These are phyloP conservation scores for Rhizopogon vesiculosus DNA, from an alignment of 768 basidiomycete genomes.

Conservation along the genomic window DNA sequence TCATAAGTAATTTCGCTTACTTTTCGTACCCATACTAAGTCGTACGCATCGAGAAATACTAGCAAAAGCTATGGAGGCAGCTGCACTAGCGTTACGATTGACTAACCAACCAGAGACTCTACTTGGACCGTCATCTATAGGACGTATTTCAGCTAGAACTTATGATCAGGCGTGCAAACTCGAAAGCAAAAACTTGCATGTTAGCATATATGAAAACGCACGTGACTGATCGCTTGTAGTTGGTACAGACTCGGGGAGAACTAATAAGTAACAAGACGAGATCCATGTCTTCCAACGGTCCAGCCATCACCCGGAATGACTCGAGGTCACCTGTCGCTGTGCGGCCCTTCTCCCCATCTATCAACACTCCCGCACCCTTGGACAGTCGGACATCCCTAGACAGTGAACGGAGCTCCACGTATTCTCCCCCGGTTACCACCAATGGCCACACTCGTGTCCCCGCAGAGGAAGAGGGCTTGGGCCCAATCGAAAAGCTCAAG, in stretches of 20 bases:
- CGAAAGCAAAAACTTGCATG: too few relatives aligned
- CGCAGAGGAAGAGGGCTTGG: slow-evolving; percentile 35
- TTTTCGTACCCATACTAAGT: slow-evolving; percentile 30
- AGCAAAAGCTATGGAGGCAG: slow-evolving; percentile 35
- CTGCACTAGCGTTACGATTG: slow-evolving; percentile 15
- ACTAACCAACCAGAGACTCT: too few relatives aligned
- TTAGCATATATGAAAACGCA: neutral
- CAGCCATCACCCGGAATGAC: slow-evolving; percentile 2
- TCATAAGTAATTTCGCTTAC: slow-evolving; percentile 14
- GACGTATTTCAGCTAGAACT: neutral
- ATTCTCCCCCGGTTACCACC: slow-evolving; percentile 24
- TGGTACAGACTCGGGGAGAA: neutral
- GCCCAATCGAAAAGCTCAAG: slow-evolving; percentile 58
- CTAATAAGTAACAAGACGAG: neutral
- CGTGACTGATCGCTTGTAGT: neutral
- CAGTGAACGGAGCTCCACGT: slow-evolving; percentile 36
- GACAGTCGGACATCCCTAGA: slow-evolving; percentile 40
- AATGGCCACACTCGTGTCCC: slow-evolving; percentile 31
- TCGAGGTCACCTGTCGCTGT: slow-evolving; percentile 19
- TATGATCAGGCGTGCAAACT: too few relatives aligned
- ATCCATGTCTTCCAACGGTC: slow-evolving; percentile 8
- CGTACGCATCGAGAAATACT: slow-evolving; percentile 25
- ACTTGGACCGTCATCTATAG: neutral
- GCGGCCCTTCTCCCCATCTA: slow-evolving; percentile 27
- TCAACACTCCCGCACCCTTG: slow-evolving; percentile 8